phyloP scores from a whole-genome alignment of 768 basidiomycete species.

The Psilocybe subaeruginosa region DNA sequence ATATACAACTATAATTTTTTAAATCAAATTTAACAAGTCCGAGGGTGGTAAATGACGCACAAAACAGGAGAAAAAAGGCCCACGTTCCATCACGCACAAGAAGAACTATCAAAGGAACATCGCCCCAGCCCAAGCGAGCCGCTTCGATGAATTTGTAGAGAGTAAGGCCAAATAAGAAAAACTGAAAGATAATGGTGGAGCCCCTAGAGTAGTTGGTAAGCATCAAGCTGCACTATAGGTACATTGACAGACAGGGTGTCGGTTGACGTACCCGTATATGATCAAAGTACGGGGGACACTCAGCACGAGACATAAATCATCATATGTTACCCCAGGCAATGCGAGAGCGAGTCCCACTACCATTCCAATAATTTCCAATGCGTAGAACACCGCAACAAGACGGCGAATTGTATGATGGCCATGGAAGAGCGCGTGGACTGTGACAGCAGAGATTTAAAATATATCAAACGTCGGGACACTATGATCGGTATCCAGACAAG shows the following conservation, averaged over 20 bases:
- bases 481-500: no score
- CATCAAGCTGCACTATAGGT: no score
- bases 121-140: conserved; percentile 40
- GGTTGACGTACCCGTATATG: conserved; percentile 33
- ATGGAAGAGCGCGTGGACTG: conserved; percentile 46
- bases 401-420: conserved; percentile 30
- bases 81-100: conserved; percentile 49
- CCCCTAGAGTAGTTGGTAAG: conserved; percentile 21
- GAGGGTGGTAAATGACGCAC: conserved; percentile 25
- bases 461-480: background rate
- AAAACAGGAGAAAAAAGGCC: conserved; percentile 42
- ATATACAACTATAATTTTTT: conserved; percentile 24
- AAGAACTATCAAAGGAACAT: conserved; percentile 40
- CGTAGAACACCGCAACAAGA: conserved; percentile 28
- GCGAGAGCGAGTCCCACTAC: conserved; percentile 29
- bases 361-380: conserved; percentile 34
- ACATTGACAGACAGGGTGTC: background rate
- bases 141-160: conserved; percentile 36
- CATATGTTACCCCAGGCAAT: conserved; percentile 33
- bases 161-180: conserved; percentile 41
- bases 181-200: conserved; percentile 37
- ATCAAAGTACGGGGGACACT: conserved; percentile 28
- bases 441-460: background rate
- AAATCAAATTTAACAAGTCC: background rate
- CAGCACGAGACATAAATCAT: conserved; percentile 35